These are phyloP conservation scores for Oryza meridionalis DNA, from an alignment of 176 grass and related monocot species.

Conservation along the genomic window DNA sequence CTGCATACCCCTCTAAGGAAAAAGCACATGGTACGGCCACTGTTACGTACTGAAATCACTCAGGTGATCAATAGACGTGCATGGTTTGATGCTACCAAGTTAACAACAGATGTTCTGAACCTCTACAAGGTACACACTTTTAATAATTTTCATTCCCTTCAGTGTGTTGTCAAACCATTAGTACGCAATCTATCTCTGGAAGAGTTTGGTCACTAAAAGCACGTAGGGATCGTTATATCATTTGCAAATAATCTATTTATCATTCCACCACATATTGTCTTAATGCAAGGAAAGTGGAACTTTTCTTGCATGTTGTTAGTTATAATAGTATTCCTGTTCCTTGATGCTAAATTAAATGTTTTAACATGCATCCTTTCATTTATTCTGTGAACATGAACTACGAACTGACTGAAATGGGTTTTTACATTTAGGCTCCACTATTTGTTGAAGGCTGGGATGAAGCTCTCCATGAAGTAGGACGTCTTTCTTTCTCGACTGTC, in stretches of 20 bases:
- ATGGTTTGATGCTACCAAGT: conserved; percentile 90
- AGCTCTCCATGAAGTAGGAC: conserved; percentile 95
- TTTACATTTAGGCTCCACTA: conserved; percentile 67
- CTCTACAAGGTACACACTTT: conserved; percentile 80
- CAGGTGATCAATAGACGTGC: conserved; percentile 94
- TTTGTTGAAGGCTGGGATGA: conserved; percentile 98
- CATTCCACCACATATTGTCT: background rate
- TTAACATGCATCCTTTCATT: background rate
- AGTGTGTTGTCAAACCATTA: background rate
- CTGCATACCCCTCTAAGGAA: conserved; percentile 91
- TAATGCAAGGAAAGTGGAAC: background rate
- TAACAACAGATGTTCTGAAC: conserved; percentile 79
- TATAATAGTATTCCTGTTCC: background rate
- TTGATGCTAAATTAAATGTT: background rate
- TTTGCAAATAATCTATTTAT: conserved; percentile 1
- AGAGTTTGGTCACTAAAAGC: conserved; percentile 12
- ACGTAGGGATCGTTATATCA: background rate
- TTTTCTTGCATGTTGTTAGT: conserved; percentile 1
- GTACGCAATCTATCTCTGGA: conserved; percentile 10
- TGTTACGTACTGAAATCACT: conserved; percentile 92
- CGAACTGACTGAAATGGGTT: conserved; percentile 16
- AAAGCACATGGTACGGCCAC: conserved; percentile 93
- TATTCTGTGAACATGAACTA: conserved; percentile 19
- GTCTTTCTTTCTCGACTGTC: conserved; percentile 87
- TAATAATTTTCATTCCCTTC: background rate